Evolutionary conservation across 345 rosid species (phyloP).

Genomic region (Eucalyptus fibrosa): DNA sequence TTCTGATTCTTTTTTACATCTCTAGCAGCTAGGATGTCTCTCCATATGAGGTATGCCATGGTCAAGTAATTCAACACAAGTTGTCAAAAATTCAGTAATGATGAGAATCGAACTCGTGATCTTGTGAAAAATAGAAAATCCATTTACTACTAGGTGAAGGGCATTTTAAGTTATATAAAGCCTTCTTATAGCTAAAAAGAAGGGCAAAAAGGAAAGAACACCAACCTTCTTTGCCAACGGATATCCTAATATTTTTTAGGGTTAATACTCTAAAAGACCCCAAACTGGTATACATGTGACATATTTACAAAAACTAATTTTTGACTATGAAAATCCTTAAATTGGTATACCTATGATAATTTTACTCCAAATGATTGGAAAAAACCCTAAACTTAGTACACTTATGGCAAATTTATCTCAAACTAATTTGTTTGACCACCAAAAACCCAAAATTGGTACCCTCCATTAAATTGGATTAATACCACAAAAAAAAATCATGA

Average conservation of each 20-base stretch:
- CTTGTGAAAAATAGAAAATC: not conserved
- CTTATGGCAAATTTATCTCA: no score
- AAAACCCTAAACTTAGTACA: no score
- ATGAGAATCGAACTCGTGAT: not conserved
- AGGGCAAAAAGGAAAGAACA: not conserved
- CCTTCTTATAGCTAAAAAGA: not conserved
- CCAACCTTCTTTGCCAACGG: not conserved
- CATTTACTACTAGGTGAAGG: not conserved
- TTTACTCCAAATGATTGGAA: rapidly evolving
- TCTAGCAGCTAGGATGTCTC: not conserved
- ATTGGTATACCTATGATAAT: no score
- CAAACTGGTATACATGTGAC: no score
- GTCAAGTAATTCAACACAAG: not conserved
- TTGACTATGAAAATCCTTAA: no score
- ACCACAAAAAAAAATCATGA: no score
- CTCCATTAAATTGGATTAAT: no score
- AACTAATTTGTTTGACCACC: no score
- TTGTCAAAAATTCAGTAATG: not conserved
- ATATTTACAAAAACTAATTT: no score
- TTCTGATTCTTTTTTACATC: not conserved
- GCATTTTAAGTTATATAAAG: not conserved
- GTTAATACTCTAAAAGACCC: no score
- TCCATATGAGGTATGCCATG: not conserved
- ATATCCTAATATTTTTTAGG: not conserved
- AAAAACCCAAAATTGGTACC: no score